These are phyloP conservation scores for Suillus alpinus DNA, from an alignment of 768 basidiomycete species.

Conservation along the genomic window DNA sequence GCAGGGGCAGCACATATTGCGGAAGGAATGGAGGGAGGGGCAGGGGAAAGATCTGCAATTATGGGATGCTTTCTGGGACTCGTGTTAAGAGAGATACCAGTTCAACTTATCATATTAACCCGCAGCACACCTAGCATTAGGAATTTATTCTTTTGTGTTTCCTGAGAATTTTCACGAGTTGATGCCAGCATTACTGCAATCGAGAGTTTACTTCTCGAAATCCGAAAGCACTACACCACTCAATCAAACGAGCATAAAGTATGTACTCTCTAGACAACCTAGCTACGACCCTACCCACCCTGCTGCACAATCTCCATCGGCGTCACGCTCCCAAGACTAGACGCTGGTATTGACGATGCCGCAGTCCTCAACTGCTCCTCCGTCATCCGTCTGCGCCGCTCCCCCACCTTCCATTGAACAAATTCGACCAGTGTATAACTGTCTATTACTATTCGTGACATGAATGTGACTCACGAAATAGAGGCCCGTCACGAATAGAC, in stretches of 20 bases:
- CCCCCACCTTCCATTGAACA: conserved; percentile 79
- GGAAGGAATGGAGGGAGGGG: conserved; percentile 35
- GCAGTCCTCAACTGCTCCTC: conserved; percentile 16
- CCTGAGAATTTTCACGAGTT: background rate
- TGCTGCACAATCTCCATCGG: conserved; percentile 39
- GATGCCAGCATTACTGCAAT: background rate
- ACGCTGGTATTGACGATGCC: conserved; percentile 7
- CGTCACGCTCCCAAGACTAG: conserved; percentile 18
- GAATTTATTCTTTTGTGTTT: background rate
- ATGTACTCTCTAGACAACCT: background rate
- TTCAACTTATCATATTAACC: background rate
- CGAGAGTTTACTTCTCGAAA: background rate
- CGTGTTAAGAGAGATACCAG: background rate
- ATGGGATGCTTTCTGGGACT: conserved; percentile 36
- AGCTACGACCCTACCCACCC: conserved; percentile 8
- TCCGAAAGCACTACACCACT: background rate
- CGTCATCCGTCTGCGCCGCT: conserved; percentile 56
- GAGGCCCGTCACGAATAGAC: no score
- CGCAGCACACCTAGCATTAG: background rate
- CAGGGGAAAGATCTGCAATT: conserved; percentile 27
- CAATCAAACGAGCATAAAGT: background rate
- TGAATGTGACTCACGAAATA: no score
- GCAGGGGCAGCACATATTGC: conserved; percentile 69
- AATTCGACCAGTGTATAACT: no score
- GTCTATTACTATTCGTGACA: no score